Conservation (phyloP, 345 rosid species). For the Sonneratia caseolaris region DNA sequence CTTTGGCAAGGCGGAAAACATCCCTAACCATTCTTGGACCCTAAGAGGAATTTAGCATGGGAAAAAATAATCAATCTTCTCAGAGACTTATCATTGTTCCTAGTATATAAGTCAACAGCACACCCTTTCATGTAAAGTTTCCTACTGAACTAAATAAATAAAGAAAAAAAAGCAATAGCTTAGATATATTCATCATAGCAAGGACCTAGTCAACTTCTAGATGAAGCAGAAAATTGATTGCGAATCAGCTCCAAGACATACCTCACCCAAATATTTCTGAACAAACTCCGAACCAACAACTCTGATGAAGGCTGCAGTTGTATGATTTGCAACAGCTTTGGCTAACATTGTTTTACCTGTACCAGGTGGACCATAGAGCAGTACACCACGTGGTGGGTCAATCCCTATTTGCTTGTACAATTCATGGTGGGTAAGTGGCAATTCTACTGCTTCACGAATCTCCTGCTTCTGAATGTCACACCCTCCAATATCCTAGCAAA, state of each 20-base stretch:
- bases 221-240: neutral
- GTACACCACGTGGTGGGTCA: slow-evolving; percentile 97
- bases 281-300: slow-evolving; percentile 95
- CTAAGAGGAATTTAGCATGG: neutral
- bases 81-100: neutral
- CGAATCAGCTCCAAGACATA: slow-evolving; percentile 10
- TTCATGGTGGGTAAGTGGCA: slow-evolving; percentile 97
- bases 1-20: slow-evolving; percentile 6
- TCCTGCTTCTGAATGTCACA: slow-evolving; percentile 99
- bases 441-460: slow-evolving; percentile 63
- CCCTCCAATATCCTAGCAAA: slow-evolving; percentile 85
- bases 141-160: neutral
- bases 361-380: slow-evolving; percentile 97
- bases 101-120: neutral
- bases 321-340: slow-evolving; percentile 94
- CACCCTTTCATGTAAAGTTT: neutral
- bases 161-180: neutral
- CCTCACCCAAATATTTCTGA: slow-evolving; percentile 97
- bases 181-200: neutral
- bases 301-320: slow-evolving; percentile 91
- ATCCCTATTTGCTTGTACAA: slow-evolving; percentile 92
- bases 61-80: neutral
- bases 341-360: slow-evolving; percentile 91
- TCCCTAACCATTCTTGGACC: slow-evolving; percentile 5
- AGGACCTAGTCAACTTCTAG: neutral